Evolutionary conservation across 176 grass and related monocot genomes (phyloP), one percentile per base, ranked within the genome.

Genomic region (Lolium rigidum): DNA sequence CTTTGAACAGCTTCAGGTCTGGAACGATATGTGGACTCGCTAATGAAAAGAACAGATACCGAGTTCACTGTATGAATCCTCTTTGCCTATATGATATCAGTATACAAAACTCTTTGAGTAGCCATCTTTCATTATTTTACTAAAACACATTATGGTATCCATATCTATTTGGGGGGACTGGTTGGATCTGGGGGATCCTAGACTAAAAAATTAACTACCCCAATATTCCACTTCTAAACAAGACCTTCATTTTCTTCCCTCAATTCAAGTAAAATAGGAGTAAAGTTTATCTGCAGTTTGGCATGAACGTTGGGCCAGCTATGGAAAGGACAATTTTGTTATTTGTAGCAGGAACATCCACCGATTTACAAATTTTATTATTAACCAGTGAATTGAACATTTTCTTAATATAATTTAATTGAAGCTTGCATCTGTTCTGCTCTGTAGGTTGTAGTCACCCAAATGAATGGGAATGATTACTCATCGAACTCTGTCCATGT

Each of bases 1-100:
- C 63, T 92, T 88, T 87, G 78, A 60, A 95, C 91, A 98, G 95
- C 95, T 95, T 88, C 91, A 39, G 95, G 95, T 64, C 85, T 98
- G 82, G 93, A 92, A 71, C 86, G 73, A 4, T 92, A 98, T 89
- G 91, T 94, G 48, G 93, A 92, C 37, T 68, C 87, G 37, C 91
- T 98, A 75, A 77, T 87, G 69, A 95, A 85, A 87, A 88, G 87
- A 82, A 76, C 83, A n/a, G 93, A 98, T 85, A 48, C 85, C 61
- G 95, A 98, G 57, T 98, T 98, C 86, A 92, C 88, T 49, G 95
- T 94, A 98, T 79, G 87, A 11, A 71, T 76, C 58, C 39, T 67
- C 82, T 74, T 71, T 82, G 43, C 66, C 46, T 89, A 39, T 64
- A 50, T 11, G 5, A 59, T 90, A 63, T 22, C 12, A 10, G 15